These are phyloP conservation scores for Penicillium daleae DNA, from an alignment of 495 filamentous ascomycete genomes.

Conservation along the genomic window DNA sequence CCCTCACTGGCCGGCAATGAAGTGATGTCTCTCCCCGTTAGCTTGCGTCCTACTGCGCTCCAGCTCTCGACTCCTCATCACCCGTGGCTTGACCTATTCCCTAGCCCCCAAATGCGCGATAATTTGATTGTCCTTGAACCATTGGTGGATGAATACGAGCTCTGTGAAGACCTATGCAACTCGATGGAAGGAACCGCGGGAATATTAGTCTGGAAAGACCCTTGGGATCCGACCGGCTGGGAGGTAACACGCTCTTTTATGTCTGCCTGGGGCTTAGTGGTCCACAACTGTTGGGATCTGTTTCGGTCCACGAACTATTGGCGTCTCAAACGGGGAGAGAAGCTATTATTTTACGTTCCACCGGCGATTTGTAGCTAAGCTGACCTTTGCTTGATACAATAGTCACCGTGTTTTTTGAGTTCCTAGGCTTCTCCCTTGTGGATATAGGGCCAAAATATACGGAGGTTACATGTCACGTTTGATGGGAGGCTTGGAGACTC, in stretches of 20 bases:
- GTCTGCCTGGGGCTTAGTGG: background rate
- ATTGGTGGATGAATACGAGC: background rate
- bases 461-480: background rate
- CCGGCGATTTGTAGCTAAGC: background rate
- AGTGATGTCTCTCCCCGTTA: no score
- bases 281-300: slow-evolving; percentile 3
- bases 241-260: slow-evolving; percentile 1
- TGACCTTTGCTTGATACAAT: background rate
- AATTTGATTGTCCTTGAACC: slow-evolving; percentile 2
- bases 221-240: background rate
- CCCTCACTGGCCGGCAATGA: no score
- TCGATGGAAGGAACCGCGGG: slow-evolving; percentile 1
- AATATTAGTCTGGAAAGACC: slow-evolving; percentile 5
- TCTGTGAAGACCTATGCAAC: background rate
- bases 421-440: background rate
- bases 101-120: slow-evolving; percentile 7
- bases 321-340: slow-evolving; percentile 1
- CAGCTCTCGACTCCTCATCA: no score
- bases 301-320: background rate
- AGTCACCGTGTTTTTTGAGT: background rate
- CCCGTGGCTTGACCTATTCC: slow-evolving; percentile 9
- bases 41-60: no score
- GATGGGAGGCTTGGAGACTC: background rate
- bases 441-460: background rate
- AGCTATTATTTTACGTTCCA: slow-evolving; percentile 4